Evolutionary conservation across 495 filamentous ascomycete species (phyloP), one percentile per base, ranked within the genome.

Genomic region (Trichoderma erinaceum): DNA sequence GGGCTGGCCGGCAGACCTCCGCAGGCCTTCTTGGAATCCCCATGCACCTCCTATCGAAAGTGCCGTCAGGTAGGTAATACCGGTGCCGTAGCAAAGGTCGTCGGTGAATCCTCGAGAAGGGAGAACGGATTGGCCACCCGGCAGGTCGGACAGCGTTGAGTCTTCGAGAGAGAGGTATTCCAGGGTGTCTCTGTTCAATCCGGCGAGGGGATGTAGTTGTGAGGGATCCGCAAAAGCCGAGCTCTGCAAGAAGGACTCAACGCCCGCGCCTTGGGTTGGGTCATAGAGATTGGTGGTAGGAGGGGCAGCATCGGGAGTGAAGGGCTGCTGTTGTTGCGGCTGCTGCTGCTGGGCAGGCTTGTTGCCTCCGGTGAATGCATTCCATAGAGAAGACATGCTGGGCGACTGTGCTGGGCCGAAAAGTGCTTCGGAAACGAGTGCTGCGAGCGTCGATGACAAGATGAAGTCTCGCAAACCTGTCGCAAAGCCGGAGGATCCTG

Each of bases 91-190:
- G 79, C 95, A 98, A 64, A 99, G 87, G 78, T 99, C 95, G 76
- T 99, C 95, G 65, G 91, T 95, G 88, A 96, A 99, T 72, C 95
- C 95, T 75, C 96, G 89, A 35, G 93, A 97, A 5, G 96, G 96
- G 43, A 99, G 85, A 44, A 91, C 89, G 16, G 93, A 92, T 68
- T 89, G 89, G 50, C 86, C 83, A 73, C 93, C 93, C 65, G 95
- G 92, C n/a, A 96, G 85, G 73, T 93, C 84, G 46, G 92, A 93
- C 58, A 98, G 89, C 13, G 89, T 84, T 29, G 92, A 90, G 73
- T 98, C 95, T 82, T 98, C 95, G 75, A 99, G 90, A 63, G 88
- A 86, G 63, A 99, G 85, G 80, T 98, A 98, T 71, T 97, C 93
- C 69, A 99, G 88, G 10, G 90, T 89, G 65, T 95, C 88, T 80